Conservation (phyloP, 2,329 filamentous ascomycete species). For the Nemania bipapillata region DNA sequence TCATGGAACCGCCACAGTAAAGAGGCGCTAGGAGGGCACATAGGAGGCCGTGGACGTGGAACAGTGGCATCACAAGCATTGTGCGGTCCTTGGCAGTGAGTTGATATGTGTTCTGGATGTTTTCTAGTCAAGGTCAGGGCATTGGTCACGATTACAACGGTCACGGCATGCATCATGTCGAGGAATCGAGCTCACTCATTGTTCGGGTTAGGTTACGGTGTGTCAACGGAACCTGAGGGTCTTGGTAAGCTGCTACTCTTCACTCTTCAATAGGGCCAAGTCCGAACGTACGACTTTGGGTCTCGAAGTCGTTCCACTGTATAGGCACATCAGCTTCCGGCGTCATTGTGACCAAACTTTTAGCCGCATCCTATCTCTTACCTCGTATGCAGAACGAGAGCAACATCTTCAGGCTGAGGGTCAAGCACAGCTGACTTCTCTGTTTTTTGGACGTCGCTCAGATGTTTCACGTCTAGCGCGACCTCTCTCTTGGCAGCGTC, state of each 20-base stretch:
- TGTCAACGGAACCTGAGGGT: conserved; percentile 74
- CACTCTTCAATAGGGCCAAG: conserved; percentile 1
- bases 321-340: conserved; percentile 42
- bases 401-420: conserved; percentile 79
- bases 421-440: conserved; percentile 55
- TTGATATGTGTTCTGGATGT: conserved; percentile 81
- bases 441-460: conserved; percentile 69
- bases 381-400: conserved; percentile 82
- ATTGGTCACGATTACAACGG: background rate
- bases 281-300: conserved; percentile 76
- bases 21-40: conserved; percentile 84
- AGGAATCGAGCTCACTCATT: conserved; percentile 67
- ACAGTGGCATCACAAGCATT: conserved; percentile 88
- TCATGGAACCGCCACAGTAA: conserved; percentile 77
- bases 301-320: conserved; percentile 79
- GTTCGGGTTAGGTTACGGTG: conserved; percentile 83
- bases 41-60: conserved; percentile 89
- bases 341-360: background rate
- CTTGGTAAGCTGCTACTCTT: conserved; percentile 34
- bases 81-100: conserved; percentile 78
- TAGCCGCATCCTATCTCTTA: conserved; percentile 37
- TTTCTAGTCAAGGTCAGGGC: conserved; percentile 59
- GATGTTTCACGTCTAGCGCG: conserved; percentile 80
- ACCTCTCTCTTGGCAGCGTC: conserved; percentile 72
- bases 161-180: background rate